Evolutionary conservation across 306 rosid genomes (phyloP).

Genomic region (Pueraria montana): DNA sequence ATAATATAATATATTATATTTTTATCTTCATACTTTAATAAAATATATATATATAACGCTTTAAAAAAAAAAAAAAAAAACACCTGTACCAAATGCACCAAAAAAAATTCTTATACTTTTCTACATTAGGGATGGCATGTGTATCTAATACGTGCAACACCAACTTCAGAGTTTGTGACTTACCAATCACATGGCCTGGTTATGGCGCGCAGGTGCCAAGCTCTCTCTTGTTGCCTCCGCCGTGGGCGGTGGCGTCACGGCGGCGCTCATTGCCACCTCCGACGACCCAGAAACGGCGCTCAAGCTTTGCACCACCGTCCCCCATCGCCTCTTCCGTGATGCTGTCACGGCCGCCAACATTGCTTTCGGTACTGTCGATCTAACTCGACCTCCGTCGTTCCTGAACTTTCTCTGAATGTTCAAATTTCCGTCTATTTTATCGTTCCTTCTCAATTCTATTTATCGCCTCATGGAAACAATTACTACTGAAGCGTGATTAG

Average conservation of each 20-base stretch:
- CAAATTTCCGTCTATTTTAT: not conserved
- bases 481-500: slow-evolving; percentile 27
- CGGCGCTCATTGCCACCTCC: slow-evolving; percentile 77
- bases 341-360: slow-evolving; percentile 77
- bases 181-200: slow-evolving; percentile 65
- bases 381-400: slow-evolving; percentile 16
- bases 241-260: slow-evolving; percentile 69
- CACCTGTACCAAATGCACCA: too few relatives aligned
- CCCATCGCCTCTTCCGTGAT: slow-evolving; percentile 82
- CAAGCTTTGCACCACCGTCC: slow-evolving; percentile 79
- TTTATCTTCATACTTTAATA: too few relatives aligned
- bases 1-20: too few relatives aligned
- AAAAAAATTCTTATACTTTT: too few relatives aligned
- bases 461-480: slow-evolving; percentile 23
- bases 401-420: slow-evolving; percentile 1
- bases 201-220: slow-evolving; percentile 83
- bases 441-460: not conserved
- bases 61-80: too few relatives aligned
- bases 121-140: too few relatives aligned
- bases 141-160: too few relatives aligned
- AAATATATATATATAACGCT: too few relatives aligned
- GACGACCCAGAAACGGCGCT: slow-evolving; percentile 78
- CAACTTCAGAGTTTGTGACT: not conserved
- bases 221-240: slow-evolving; percentile 68
- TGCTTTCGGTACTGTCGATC: slow-evolving; percentile 75